Evolutionary conservation across 495 filamentous ascomycete species (phyloP), one percentile per base, ranked within the genome.

Genomic region (Neurospora intermedia): DNA sequence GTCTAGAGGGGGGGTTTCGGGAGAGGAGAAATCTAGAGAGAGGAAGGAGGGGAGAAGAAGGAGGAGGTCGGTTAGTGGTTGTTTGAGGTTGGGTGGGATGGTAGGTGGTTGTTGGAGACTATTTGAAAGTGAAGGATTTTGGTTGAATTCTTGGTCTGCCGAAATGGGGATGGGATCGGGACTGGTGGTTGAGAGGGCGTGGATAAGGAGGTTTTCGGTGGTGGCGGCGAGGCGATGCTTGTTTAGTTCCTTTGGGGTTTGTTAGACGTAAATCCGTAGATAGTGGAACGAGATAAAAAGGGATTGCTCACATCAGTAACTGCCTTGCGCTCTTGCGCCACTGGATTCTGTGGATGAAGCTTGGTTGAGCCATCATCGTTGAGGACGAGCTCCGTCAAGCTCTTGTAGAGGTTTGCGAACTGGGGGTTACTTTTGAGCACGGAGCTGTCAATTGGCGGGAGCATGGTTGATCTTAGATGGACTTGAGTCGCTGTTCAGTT

Each of bases 291-390:
- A 7, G 9, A 66, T 66, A 18, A 31, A 6, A 69, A 43, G 20
- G 23, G 10, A 18, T 16, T 20, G 72, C 77, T 18, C 80, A 91
- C 90, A 77, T 89, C 84, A 23, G 79, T 77, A 38, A 88, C 83
- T 31, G 81, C 84, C 80, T 84, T 80, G 38, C 87, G 86, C 73
- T 86, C 84, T 59, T 89, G 87, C 48, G 85, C 84, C 5, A 83
- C 78, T 70, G 84, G 80, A 72, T 88, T 81, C 43, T 85, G 82
- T 4, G 54, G 54, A 18, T 7, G 27, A 66, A 66, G 54, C 75
- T 85, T 87, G 0, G 89, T 91, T 16, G 89, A 90, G 16, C 87
- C 89, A 84, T 91, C 86, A 0, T 86, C 80, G 72, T 90, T 89
- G 35, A 93, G 82, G 9, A 91, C 77, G 0, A 81, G 84, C 2